Base-by-base conservation (phyloP, 1,284 basidiomycete species). In the Pulchroboletus neoregius region DNA sequence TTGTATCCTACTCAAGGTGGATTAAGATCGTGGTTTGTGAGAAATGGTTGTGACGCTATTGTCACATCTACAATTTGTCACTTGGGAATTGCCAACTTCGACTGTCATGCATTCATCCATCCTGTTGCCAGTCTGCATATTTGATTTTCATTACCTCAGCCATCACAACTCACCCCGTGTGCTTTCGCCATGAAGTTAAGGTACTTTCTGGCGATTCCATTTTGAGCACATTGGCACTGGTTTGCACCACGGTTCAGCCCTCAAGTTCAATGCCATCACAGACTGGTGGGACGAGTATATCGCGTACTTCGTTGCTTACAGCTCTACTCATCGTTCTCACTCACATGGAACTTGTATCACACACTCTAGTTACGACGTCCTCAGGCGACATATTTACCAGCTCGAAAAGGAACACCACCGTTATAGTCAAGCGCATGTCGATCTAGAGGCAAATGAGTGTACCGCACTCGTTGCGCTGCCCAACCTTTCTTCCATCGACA, bases 261-360 rank as follows among this genome's bases (percentile, higher is more conserved):
- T 96, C 53, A 91, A 94, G 65, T 94, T 95, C 70, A 96, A 97
- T 61, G 87, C 91, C 18, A 89, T 94, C 33, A 78, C 92, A 1
- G 94, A 97, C 53, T 97, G 94, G 94, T 88, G 87, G 79, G 88
- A 93, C 58, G 83, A 94, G 54, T 97, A 97, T 64, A 87, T 98
- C 51, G 79, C 83, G 80, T 91, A 60, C 55, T 84, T 50, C 28
- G 9, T 40, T n/a, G 8, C 3, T 9, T 0, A 11, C 30, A 2
- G 22, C 10, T 10, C 31, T 28, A 6, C 10, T 33, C 9, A 7
- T 12, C 20, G 8, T 22, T 11, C 6, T 6, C 4, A 6, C 18
- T 31, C 36, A 15, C 13, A 10, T 22, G 4, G 13, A 8, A 16
- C 6, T 20, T 11, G 13, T 8, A 20, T 4, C 20, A 20, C 20